Conservation (phyloP, 805 yeast genomes). For the Saccharomycopsis capsularis region DNA sequence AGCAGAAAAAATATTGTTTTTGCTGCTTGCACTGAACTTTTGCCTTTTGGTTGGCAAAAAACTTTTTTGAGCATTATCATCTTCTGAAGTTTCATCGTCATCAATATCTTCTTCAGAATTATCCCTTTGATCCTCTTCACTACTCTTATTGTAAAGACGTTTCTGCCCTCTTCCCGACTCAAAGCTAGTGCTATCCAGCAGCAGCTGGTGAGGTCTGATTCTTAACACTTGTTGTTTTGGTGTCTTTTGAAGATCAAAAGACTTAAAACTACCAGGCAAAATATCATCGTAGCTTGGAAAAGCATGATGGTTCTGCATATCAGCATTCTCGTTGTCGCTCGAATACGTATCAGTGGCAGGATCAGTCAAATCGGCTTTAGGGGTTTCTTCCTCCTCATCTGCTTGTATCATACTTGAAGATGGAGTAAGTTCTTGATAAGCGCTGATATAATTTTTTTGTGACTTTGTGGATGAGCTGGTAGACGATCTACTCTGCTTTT, state of each 20-base stretch:
- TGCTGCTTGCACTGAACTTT: conserved; percentile 17
- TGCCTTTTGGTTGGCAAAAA: conserved; percentile 20
- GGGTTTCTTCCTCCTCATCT: conserved; percentile 9
- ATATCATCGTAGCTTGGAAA: conserved; percentile 1
- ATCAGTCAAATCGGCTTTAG: conserved; percentile 3
- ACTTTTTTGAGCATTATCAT: conserved; percentile 18
- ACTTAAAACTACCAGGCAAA: background rate
- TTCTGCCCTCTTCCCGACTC: conserved; percentile 6
- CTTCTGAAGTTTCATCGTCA: conserved; percentile 16
- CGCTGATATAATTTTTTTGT: background rate
- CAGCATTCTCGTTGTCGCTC: conserved; percentile 19
- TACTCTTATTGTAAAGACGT: conserved; percentile 13
- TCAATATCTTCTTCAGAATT: conserved; percentile 18
- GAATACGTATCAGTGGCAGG: conserved; percentile 15
- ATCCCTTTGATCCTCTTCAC: conserved; percentile 12
- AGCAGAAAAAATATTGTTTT: conserved; percentile 9
- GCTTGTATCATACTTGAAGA: conserved; percentile 20
- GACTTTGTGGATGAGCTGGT: background rate
- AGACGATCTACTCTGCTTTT: conserved; percentile 4
- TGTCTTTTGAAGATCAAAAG: conserved; percentile 1
- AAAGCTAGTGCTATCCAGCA: too few species aligned
- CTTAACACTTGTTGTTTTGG: conserved; percentile 11
- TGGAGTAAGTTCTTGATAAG: conserved; percentile 19
- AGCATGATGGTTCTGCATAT: background rate
- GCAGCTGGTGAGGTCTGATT: background rate